These are phyloP conservation scores for Trichoderma sp. DNA, from an alignment of 2,329 filamentous ascomycete genomes.

Conservation along the genomic window DNA sequence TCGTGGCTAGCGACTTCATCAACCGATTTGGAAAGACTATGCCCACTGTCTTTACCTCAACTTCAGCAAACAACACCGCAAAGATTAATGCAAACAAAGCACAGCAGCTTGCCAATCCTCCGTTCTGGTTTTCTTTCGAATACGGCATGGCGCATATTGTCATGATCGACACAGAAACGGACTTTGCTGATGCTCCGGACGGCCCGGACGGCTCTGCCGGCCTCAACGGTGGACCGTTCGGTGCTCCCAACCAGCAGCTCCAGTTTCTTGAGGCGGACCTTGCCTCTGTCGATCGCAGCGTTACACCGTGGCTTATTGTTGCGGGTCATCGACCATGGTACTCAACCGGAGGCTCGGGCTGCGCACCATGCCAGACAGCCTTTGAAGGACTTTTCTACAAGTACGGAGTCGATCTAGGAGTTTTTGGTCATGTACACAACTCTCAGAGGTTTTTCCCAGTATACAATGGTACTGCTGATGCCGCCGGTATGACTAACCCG, in stretches of 20 bases:
- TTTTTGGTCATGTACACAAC: constrained; percentile 62
- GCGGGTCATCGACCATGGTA: constrained; percentile 51
- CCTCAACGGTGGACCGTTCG: constrained; percentile 53
- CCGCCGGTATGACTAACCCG: constrained; percentile 40
- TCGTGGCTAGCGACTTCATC: constrained; percentile 49
- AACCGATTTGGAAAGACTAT: constrained; percentile 52
- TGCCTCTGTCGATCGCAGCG: constrained; percentile 54
- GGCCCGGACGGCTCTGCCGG: constrained; percentile 27
- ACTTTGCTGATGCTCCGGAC: constrained; percentile 34
- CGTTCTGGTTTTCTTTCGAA: constrained; percentile 32
- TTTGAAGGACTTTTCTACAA: constrained; percentile 57
- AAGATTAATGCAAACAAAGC: constrained; percentile 49
- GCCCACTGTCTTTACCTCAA: constrained; percentile 51
- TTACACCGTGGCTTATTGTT: constrained; percentile 49
- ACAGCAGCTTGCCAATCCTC: constrained; percentile 32
- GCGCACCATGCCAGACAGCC: constrained; percentile 49
- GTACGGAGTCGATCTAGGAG: constrained; percentile 57
- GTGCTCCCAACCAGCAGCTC: constrained; percentile 49
- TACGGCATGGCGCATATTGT: constrained; percentile 35
- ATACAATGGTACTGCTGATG: constrained; percentile 39
- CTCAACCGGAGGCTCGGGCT: constrained; percentile 40
- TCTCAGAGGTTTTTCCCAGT: constrained; percentile 53
- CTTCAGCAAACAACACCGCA: constrained; percentile 45
- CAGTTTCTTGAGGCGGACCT: constrained; percentile 58
- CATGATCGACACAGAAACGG: constrained; percentile 39